A percentile compares a stretch with the other conserved stretches of the same genome.
phyloP scores from a whole-genome alignment of 2,329 filamentous ascomycete genomes.

The Aspergillus pseudotamarii region DNA sequence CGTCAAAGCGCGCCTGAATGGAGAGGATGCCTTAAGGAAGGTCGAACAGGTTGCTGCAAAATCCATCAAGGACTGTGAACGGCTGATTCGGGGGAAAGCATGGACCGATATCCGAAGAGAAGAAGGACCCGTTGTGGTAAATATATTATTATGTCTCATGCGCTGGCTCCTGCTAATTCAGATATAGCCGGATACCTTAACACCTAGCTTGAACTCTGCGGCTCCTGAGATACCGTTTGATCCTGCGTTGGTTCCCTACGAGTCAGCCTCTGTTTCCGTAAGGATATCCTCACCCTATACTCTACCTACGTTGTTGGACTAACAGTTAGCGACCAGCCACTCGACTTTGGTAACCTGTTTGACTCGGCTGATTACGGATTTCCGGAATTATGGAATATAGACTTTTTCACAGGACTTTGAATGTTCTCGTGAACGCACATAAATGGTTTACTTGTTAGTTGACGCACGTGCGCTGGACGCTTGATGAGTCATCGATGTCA shows the following conservation, averaged over 20 bases:
- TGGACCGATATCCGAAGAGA: constrained; percentile 26
- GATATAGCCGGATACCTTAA: constrained; percentile 16
- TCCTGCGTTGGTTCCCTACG: constrained; percentile 25
- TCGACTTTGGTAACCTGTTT: constrained; percentile 36
- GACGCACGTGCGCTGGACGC: neutral
- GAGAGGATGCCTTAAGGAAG: constrained; percentile 29
- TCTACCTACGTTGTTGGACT: neutral
- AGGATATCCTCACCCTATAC: constrained; percentile 5
- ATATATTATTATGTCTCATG: neutral
- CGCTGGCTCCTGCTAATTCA: constrained; percentile 11
- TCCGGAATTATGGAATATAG: constrained; percentile 31
- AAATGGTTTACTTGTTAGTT: too few relatives aligned
- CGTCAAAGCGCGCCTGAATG: constrained; percentile 35
- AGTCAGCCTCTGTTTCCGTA: constrained; percentile 29
- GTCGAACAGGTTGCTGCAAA: constrained; percentile 28
- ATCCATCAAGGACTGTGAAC: constrained; percentile 27
- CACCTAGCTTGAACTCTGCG: constrained; percentile 16
- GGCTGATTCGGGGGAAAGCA: constrained; percentile 26
- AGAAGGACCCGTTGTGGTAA: constrained; percentile 22
- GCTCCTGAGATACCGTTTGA: constrained; percentile 27
- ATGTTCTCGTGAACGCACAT: neutral
- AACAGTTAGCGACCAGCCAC: constrained; percentile 20
- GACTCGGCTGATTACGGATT: constrained; percentile 30
- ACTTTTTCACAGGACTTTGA: constrained; percentile 23
- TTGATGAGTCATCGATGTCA: neutral